These are phyloP conservation scores for Colletotrichum liaoningense DNA, from an alignment of 2,329 filamentous ascomycete genomes.

Conservation along the genomic window DNA sequence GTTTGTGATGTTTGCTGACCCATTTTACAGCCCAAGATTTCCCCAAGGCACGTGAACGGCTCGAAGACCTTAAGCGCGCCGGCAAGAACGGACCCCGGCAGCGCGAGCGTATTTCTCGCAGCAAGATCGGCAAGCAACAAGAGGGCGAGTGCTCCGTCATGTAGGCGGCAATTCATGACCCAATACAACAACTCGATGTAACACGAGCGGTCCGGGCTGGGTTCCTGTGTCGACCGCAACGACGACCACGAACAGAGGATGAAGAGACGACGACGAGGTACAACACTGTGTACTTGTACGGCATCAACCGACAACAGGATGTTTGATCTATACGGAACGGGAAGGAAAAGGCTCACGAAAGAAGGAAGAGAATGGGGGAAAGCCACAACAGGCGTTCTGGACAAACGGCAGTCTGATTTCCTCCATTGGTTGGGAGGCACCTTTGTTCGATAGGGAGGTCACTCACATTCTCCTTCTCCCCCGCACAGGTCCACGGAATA, in stretches of 20 bases:
- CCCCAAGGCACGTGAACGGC: slow-evolving; percentile 88
- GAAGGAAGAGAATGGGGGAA: not conserved
- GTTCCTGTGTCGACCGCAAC: slow-evolving; percentile 21
- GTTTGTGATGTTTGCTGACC: slow-evolving; percentile 42
- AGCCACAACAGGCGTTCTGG: slow-evolving; percentile 11
- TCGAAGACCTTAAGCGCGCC: slow-evolving; percentile 90
- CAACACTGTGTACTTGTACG: slow-evolving; percentile 17
- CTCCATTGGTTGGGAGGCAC: not conserved
- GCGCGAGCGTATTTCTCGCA: slow-evolving; percentile 83
- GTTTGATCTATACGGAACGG: slow-evolving; percentile 6
- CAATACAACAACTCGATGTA: not conserved
- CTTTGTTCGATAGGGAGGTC: slow-evolving; percentile 2
- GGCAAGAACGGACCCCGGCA: slow-evolving; percentile 75
- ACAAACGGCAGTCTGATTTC: not conserved
- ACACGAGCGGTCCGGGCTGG: slow-evolving; percentile 26
- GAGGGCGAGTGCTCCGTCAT: slow-evolving; percentile 91
- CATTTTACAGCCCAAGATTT: slow-evolving; percentile 83
- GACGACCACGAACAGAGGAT: slow-evolving; percentile 15
- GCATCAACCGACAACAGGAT: slow-evolving; percentile 4
- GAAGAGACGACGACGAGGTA: slow-evolving; percentile 3
- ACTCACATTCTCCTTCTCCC: not conserved
- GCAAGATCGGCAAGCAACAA: slow-evolving; percentile 83
- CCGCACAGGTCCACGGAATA: not conserved
- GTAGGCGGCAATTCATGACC: slow-evolving; percentile 57
- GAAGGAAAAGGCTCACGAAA: not conserved